Base-by-base conservation (phyloP, 768 basidiomycete genomes). In the Asterophora lycoperdoides region DNA sequence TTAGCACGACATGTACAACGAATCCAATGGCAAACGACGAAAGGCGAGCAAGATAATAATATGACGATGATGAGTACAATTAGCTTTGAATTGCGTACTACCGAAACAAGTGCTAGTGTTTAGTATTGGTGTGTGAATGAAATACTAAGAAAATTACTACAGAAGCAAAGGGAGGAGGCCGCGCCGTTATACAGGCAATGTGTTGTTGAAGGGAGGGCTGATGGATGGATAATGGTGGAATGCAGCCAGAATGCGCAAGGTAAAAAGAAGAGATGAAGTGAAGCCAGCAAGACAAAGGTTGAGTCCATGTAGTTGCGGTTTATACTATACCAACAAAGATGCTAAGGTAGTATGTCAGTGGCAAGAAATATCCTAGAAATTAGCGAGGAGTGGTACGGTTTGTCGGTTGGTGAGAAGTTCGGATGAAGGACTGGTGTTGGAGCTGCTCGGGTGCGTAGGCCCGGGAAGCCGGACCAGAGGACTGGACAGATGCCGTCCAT, bases 361-460 rank as follows among this genome's bases (percentile, higher is more conserved):
- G 26, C 47, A 53, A 54, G 52, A 54, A 50, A 49, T 53, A 56
- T 43, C 42, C 44, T 56, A 54, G 26, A 53, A n/a, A 57, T 61
- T 57, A 61, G 29, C 56, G 58, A 28, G 60, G 56, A 18, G 58
- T 50, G 40, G 60, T 54, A 45, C 56, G 50, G 32, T 51, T 56
- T 20, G 59, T 44, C 35, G 62, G 18, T 40, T 60, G 65, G 46
- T 67, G 65, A 1, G 67, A 63, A 26, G 65, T 61, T 47, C 68
- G 62, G 56, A 69, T 61, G 51, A 69, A 69, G 3, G 68, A 69
- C 45, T 69, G 68, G 46, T 66, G 68, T 46, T 69, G 68, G 36
- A 66, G 55, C 50, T 69, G 68, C 2, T 67, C 68, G 17, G 67
- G 61, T 2, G 64, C 56, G 54, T 67, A 66, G 17, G 55, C 45